Conservation (phyloP, 2,329 filamentous ascomycete genomes). For the Claviceps monticola region DNA sequence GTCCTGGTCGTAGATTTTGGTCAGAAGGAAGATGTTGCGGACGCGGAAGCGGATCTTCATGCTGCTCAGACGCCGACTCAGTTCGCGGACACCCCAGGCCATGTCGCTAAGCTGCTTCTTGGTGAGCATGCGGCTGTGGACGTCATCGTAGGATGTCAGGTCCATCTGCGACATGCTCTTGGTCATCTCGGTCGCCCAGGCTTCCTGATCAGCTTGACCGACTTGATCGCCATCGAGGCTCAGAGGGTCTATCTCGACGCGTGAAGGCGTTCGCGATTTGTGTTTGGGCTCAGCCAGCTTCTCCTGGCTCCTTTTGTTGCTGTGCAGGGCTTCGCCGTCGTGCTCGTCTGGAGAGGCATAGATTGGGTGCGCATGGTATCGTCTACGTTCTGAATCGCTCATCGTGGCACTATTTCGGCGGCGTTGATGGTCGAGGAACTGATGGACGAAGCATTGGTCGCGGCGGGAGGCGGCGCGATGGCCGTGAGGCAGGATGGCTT, state of each 20-base stretch:
- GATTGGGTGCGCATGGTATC: slow-evolving; percentile 16
- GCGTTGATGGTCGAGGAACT: slow-evolving; percentile 46
- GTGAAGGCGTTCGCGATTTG: slow-evolving; percentile 10
- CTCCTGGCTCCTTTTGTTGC: slow-evolving; percentile 8
- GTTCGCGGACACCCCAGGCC: slow-evolving; percentile 86
- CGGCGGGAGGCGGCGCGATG: slow-evolving; percentile 14
- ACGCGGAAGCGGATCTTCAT: slow-evolving; percentile 73
- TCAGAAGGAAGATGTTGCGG: slow-evolving; percentile 72
- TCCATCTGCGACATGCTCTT: slow-evolving; percentile 29
- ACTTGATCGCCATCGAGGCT: slow-evolving; percentile 27
- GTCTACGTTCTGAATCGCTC: slow-evolving; percentile 14
- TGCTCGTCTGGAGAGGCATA: slow-evolving; percentile 11
- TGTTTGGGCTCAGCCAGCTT: slow-evolving; percentile 12
- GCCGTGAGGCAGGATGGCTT: slow-evolving; percentile 24
- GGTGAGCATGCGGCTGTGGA: slow-evolving; percentile 64
- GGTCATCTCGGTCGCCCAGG: slow-evolving; percentile 36
- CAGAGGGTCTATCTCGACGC: slow-evolving; percentile 23
- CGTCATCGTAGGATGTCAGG: slow-evolving; percentile 20
- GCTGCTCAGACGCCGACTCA: slow-evolving; percentile 74
- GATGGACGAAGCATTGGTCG: slow-evolving; percentile 51
- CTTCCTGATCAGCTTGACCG: slow-evolving; percentile 43
- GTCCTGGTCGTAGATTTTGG: slow-evolving; percentile 78
- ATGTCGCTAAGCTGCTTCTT: slow-evolving; percentile 94
- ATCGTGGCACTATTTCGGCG: slow-evolving; percentile 15
- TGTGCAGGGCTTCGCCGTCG: slow-evolving; percentile 8